A percentile compares a stretch with the other conserved stretches of the same genome.
Evolutionary conservation across 169 alveolate genomes (phyloP).

Genomic region (Babesia bovis): DNA sequence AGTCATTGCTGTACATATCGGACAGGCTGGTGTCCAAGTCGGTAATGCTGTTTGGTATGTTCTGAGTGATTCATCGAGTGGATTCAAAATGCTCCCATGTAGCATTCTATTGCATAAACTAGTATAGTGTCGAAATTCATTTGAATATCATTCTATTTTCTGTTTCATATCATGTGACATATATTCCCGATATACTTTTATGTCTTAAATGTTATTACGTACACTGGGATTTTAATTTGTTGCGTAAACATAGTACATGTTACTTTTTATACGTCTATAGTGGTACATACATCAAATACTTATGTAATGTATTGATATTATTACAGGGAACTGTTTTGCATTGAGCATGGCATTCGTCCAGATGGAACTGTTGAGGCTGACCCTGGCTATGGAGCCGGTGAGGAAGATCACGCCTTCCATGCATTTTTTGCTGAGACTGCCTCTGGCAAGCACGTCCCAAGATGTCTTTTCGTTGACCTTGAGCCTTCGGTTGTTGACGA

Average conservation of each 20-base stretch:
- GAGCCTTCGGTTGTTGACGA: constrained; percentile 95
- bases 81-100: no score
- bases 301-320: no score
- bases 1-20: constrained; percentile 92
- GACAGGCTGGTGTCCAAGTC: constrained; percentile 95
- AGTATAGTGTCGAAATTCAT: no score
- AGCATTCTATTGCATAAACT: no score
- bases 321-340: constrained; percentile 83
- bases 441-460: constrained; percentile 97
- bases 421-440: constrained; percentile 98
- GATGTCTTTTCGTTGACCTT: constrained; percentile 90
- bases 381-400: constrained; percentile 86
- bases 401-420: constrained; percentile 97
- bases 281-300: no score
- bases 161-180: no score
- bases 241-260: no score
- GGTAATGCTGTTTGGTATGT: constrained; percentile 96
- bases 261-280: no score
- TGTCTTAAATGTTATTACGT: no score
- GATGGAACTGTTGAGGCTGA: constrained; percentile 75
- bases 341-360: constrained; percentile 85
- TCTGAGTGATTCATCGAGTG: background rate
- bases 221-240: no score
- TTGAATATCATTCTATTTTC: no score
- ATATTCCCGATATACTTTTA: no score